Base-by-base conservation (phyloP, 2,329 filamentous ascomycete species). In the Pseudogymnoascus sp. region DNA sequence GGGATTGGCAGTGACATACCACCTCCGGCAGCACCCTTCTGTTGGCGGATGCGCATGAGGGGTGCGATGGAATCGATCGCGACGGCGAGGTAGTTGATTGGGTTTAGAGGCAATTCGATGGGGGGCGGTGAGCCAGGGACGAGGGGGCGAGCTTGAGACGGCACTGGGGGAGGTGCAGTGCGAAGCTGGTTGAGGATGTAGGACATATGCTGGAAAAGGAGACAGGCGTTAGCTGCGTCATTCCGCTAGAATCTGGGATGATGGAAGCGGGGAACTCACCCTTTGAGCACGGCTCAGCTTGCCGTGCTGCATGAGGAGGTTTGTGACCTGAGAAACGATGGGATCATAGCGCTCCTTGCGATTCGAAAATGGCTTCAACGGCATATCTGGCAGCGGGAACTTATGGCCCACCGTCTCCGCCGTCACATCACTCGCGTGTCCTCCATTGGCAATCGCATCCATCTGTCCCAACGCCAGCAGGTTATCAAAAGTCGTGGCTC, bases 1-100 rank as follows among this genome's bases (percentile, higher is more conserved):
- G 95, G 95, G 37, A 97, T 83, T 64, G 93, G 91, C 65, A 97
- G 83, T 11, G 91, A 85, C 37, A 85, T 83, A 76, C 95, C 95
- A 79, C 95, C 95, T 77, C 93, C 93, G 0, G 89, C 90, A 37
- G 90, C 85, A 69, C 92, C 92, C 72, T 86, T 86, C 71, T 92
- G 84, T 66, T 84, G 83, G 63, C 87, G 85, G 73, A 99, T 87
- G 69, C 89, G 88, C 72, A 99, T 80, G 14, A 99, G 83, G 8
- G 95, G 95, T 1, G 93, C 91, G 23, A 99, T 89, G 8, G 91
- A 96, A 81, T 99, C 95, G 72, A 99, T 87, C 34, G 93, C 92
- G 34, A 96, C 83, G 11, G 89, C 91, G 60, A 99, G 87, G 79
- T 98, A 99, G 63, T 90, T 84, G 63, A 96, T 83, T 1, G 95